A percentile compares a stretch with the other conserved stretches of the same genome.
Conservation (phyloP, 257 asterid species). For the Solanum medicagineum region DNA sequence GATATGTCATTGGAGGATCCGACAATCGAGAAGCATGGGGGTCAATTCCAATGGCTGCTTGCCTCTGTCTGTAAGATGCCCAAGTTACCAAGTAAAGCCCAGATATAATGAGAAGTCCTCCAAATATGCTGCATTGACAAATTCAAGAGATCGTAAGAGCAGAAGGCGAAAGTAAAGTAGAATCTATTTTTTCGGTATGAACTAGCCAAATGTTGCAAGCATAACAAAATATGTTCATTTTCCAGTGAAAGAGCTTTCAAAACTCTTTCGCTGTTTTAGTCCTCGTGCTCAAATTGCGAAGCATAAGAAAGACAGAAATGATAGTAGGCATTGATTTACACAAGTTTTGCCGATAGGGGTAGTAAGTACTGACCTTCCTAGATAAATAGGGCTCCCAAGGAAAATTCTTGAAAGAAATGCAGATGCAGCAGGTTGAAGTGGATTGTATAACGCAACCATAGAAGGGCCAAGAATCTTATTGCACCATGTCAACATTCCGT, state of each 20-base stretch:
- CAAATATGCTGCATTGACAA: constrained; percentile 54
- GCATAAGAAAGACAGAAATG: neutral
- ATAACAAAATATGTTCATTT: neutral
- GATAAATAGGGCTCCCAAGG: constrained; percentile 87
- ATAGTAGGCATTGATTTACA: neutral
- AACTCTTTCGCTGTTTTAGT: neutral
- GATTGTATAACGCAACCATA: constrained; percentile 81
- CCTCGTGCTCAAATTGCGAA: neutral
- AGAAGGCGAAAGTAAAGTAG: neutral
- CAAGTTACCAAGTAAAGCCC: constrained; percentile 95
- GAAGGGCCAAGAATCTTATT: constrained; percentile 89
- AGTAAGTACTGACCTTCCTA: constrained; percentile 58
- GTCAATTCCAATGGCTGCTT: constrained; percentile 16
- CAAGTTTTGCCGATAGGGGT: neutral
- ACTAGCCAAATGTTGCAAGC: neutral
- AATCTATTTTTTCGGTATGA: neutral
- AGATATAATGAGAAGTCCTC: constrained; percentile 67
- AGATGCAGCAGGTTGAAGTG: constrained; percentile 91
- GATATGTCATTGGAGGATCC: constrained; percentile 42
- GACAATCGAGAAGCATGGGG: constrained; percentile 28
- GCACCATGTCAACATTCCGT: constrained; percentile 81
- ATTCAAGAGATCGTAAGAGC: neutral
- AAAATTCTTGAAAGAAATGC: constrained; percentile 75
- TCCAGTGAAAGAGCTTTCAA: neutral
- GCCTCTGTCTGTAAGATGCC: constrained; percentile 66